Conservation (phyloP, 2,329 filamentous ascomycete species). For the Bipolaris victoriae region DNA sequence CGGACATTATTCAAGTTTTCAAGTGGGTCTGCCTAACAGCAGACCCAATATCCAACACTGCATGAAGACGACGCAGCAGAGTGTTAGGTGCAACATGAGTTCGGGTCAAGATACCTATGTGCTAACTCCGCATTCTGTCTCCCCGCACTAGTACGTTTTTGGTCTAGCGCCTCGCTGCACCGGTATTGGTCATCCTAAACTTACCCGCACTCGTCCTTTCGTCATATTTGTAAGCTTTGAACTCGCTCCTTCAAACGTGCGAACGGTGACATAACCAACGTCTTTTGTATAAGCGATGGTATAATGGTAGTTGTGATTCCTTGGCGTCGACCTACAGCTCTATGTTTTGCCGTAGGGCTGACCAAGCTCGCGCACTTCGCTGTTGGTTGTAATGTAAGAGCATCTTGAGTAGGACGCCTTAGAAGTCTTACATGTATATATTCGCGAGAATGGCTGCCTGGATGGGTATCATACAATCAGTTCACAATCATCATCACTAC, state of each 20-base stretch:
- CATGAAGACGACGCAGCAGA: neutral
- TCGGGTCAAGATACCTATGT: neutral
- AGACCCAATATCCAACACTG: neutral
- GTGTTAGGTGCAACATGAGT: neutral
- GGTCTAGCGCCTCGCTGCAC: neutral
- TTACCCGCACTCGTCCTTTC: neutral
- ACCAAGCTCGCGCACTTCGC: conserved; percentile 12
- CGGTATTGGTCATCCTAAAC: neutral
- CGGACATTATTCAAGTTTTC: neutral
- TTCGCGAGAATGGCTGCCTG: neutral
- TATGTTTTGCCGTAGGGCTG: neutral
- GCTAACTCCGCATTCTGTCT: neutral
- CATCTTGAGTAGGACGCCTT: neutral
- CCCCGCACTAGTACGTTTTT: neutral
- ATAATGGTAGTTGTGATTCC: neutral
- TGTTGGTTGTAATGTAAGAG: neutral
- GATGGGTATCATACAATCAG: neutral
- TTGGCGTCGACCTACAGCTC: neutral
- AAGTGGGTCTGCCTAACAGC: neutral
- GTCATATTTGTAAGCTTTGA: conserved; percentile 2
- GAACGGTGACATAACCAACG: neutral
- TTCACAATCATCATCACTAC: neutral
- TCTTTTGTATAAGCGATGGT: neutral
- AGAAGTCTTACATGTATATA: neutral
- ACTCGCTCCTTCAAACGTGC: conserved; percentile 1